Percentiles rank a stretch among this genome's conserved stretches.
Conservation (phyloP, 495 filamentous ascomycete genomes). For the Podospora tetraspora region DNA sequence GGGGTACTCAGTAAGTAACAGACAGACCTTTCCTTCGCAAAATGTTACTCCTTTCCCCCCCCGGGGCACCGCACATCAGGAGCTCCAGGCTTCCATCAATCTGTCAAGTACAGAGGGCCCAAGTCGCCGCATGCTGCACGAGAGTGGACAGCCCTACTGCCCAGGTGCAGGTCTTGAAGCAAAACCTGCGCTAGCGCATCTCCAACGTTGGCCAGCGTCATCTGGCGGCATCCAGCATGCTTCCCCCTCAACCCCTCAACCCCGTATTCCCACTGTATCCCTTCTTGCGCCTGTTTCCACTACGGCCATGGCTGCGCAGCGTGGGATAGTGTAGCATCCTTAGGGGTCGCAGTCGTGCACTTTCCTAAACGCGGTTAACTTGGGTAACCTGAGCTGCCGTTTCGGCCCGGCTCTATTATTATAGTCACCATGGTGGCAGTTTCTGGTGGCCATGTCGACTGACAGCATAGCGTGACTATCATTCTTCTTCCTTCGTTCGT, state of each 20-base stretch:
- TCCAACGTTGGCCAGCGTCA: neutral
- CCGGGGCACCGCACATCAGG: neutral
- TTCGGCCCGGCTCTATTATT: neutral
- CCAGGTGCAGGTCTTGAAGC: neutral
- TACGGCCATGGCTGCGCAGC: neutral
- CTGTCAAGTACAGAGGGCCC: neutral
- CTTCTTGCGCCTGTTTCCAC: neutral
- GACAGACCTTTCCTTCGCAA: neutral
- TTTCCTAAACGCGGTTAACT: neutral
- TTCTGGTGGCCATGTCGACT: neutral
- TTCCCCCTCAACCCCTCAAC: too few relatives aligned
- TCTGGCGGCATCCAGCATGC: too few relatives aligned
- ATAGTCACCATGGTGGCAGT: neutral
- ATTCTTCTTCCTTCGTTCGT: neutral
- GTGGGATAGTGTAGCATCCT: neutral
- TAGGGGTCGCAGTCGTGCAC: neutral
- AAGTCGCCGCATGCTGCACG: neutral
- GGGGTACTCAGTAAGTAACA: neutral
- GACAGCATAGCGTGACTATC: neutral
- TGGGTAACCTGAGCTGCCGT: neutral
- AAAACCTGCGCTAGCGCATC: neutral
- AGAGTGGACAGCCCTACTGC: neutral
- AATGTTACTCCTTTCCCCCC: neutral
- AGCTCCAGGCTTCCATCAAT: neutral
- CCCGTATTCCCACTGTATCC: neutral